Percentiles rank a stretch among this genome's conserved stretches.
Evolutionary conservation across 768 basidiomycete genomes (phyloP).

Genomic region (Suillus bovinus): DNA sequence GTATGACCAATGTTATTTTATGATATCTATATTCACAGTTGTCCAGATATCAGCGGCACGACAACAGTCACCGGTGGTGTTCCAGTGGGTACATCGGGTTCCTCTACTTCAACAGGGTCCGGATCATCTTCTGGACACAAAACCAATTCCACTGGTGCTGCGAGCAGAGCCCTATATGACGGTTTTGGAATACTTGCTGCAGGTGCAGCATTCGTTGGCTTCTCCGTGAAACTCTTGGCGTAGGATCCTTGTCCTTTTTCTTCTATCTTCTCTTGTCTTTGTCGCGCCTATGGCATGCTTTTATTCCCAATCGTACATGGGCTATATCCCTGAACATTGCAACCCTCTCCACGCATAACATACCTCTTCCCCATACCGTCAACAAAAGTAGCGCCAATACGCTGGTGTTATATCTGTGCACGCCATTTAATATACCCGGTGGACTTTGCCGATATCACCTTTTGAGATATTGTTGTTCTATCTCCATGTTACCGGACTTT

Average conservation of each 20-base stretch:
- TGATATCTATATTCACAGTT: background rate
- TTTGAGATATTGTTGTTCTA: background rate
- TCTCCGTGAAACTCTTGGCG: slow-evolving; percentile 21
- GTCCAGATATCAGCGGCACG: slow-evolving; percentile 27
- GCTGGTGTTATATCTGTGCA: background rate
- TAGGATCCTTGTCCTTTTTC: slow-evolving; percentile 1
- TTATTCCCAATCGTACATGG: background rate
- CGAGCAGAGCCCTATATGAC: slow-evolving; percentile 1
- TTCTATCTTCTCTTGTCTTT: too few relatives aligned
- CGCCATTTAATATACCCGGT: background rate
- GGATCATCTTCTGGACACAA: background rate
- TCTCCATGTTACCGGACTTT: background rate
- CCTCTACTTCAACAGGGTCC: slow-evolving; percentile 11
- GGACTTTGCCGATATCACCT: background rate
- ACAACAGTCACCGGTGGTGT: slow-evolving; percentile 15
- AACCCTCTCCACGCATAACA: background rate
- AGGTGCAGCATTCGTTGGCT: slow-evolving; percentile 18
- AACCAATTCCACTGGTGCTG: slow-evolving; percentile 5
- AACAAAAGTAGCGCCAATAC: background rate
- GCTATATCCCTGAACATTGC: background rate
- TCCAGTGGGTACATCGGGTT: slow-evolving; percentile 7
- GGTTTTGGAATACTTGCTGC: slow-evolving; percentile 15
- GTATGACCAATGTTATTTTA: slow-evolving; percentile 30
- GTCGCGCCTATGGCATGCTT: background rate
- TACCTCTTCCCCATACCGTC: too few relatives aligned